A percentile compares a stretch with the other conserved stretches of the same genome.
These are phyloP conservation scores for Rhododendron molle DNA, from an alignment of 148 eudicot genomes.

Conservation along the genomic window DNA sequence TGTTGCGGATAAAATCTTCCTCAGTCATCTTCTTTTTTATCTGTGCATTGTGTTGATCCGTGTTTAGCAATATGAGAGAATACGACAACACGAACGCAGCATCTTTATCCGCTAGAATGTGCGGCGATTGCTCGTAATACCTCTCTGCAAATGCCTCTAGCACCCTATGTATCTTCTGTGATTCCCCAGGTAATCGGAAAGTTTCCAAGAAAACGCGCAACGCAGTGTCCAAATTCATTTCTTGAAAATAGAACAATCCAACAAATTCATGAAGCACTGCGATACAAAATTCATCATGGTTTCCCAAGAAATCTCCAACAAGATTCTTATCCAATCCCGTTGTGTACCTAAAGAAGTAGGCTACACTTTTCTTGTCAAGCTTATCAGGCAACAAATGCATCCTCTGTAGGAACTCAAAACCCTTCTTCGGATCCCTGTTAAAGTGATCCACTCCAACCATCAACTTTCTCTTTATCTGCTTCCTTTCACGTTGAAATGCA, in stretches of 20 bases:
- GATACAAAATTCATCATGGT: constrained; percentile 88
- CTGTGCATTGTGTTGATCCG: constrained; percentile 92
- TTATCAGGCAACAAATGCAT: constrained; percentile 75
- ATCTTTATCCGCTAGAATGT: constrained; percentile 76
- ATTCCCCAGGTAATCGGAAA: constrained; percentile 72
- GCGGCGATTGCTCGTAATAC: constrained; percentile 81
- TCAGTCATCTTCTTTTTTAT: constrained; percentile 95
- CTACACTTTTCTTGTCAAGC: constrained; percentile 86
- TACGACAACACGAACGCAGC: constrained; percentile 86
- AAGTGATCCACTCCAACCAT: constrained; percentile 95
- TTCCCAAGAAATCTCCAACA: constrained; percentile 88
- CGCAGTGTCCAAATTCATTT: constrained; percentile 63
- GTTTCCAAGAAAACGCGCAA: constrained; percentile 60
- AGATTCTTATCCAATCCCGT: constrained; percentile 92
- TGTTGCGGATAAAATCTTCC: constrained; percentile 89
- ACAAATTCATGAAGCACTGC: constrained; percentile 96
- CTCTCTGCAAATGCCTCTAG: constrained; percentile 93
- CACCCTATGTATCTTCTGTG: constrained; percentile 94
- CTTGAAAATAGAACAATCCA: constrained; percentile 57
- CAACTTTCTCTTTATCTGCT: constrained; percentile 74
- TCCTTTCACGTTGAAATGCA: constrained; percentile 80
- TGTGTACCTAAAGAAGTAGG: constrained; percentile 87
- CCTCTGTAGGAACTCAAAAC: constrained; percentile 87
- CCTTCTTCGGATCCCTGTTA: constrained; percentile 88
- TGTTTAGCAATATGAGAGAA: constrained; percentile 84